Evolutionary conservation across 495 filamentous ascomycete species (phyloP).

Genomic region (Hyaloscypha hepaticicola): DNA sequence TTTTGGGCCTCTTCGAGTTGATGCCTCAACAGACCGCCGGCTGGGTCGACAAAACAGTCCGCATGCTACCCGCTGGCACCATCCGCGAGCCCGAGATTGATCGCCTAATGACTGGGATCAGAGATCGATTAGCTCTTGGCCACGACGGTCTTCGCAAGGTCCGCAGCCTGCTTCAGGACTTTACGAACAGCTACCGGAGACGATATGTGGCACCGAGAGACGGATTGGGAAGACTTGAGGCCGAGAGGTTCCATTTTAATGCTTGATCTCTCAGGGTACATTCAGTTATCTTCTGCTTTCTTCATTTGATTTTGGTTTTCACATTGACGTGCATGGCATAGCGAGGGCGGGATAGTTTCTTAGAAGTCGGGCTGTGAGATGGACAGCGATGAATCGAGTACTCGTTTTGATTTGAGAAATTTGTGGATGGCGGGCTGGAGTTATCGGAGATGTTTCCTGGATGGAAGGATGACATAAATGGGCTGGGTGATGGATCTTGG

Average conservation of each 20-base stretch:
- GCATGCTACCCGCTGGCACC: constrained; percentile 77
- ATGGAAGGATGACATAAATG: too few relatives aligned
- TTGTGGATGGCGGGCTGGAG: constrained; percentile 7
- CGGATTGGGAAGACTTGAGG: constrained; percentile 81
- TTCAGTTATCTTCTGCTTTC: not conserved
- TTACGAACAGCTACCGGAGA: constrained; percentile 89
- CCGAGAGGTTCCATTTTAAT: constrained; percentile 77
- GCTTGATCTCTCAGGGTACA: constrained; percentile 7
- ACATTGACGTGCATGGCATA: constrained; percentile 25
- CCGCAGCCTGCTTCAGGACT: constrained; percentile 86
- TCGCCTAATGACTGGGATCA: constrained; percentile 63
- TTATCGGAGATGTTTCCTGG: not conserved
- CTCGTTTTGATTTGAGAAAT: not conserved
- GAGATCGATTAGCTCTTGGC: constrained; percentile 63
- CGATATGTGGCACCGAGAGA: constrained; percentile 94
- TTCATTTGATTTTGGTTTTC: constrained; percentile 1
- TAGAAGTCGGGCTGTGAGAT: not conserved
- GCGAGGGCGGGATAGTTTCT: constrained; percentile 18
- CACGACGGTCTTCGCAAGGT: constrained; percentile 72
- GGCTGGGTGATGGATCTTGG: not conserved
- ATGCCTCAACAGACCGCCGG: constrained; percentile 70
- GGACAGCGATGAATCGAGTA: not conserved
- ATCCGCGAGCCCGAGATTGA: constrained; percentile 63
- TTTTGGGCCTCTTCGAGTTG: constrained; percentile 85
- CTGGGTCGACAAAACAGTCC: constrained; percentile 81